Conservation (phyloP, 2,329 filamentous ascomycete species). For the Saccharata proteae region DNA sequence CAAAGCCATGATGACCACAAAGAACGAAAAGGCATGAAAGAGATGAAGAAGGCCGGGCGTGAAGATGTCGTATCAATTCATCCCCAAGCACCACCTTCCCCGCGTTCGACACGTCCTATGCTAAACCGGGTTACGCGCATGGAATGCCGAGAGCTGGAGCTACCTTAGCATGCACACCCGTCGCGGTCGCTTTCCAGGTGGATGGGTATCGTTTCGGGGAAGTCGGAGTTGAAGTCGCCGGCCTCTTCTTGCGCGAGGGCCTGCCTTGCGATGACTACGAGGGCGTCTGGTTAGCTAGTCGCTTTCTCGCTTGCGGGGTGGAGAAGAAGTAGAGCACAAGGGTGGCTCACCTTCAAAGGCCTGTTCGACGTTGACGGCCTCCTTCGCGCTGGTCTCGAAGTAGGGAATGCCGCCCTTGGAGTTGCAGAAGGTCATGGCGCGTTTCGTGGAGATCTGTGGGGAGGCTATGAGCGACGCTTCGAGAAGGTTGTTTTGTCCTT, state of each 20-base stretch:
- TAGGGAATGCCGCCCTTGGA: conserved; percentile 96
- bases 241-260: conserved; percentile 94
- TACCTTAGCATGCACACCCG: conserved; percentile 83
- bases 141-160: no score
- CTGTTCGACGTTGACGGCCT: conserved; percentile 95
- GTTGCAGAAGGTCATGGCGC: conserved; percentile 94
- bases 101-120: no score
- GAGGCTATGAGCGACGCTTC: neutral
- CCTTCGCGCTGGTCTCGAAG: conserved; percentile 98
- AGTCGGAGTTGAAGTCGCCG: conserved; percentile 94
- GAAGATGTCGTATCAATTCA: no score
- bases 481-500: no score
- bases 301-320: conserved; percentile 31
- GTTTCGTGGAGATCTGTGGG: conserved; percentile 85
- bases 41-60: no score
- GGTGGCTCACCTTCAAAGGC: conserved; percentile 53
- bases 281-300: neutral
- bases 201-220: conserved; percentile 96
- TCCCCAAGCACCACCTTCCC: no score
- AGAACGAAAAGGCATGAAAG: no score
- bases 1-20: no score
- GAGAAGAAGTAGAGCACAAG: no score
- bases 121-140: no score
- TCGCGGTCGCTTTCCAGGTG: conserved; percentile 89
- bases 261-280: conserved; percentile 82